Evolutionary conservation across 2,329 filamentous ascomycete species (phyloP), one percentile per base, ranked within the genome.

Genomic region (Geosmithia putterillii): DNA sequence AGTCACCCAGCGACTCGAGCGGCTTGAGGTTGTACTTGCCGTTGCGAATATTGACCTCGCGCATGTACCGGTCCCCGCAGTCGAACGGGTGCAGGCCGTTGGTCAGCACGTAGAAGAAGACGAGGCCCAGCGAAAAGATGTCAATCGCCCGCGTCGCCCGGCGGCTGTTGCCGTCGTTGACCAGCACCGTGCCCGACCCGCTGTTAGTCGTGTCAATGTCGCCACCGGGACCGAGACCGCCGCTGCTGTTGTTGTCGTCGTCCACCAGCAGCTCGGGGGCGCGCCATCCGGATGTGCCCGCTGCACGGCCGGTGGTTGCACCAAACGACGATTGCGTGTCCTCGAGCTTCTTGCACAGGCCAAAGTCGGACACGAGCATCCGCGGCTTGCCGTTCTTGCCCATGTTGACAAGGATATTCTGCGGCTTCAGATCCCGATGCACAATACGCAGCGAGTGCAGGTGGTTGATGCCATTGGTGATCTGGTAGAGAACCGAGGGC

Each of bases 81-180:
- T 95, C 90, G 54, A 94, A 98, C 0, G 92, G 92, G 60, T 98
- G 92, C 2, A 75, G 78, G 15, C 92, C 92, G 48, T 88, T 85
- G 2, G 90, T 95, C 46, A 98, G 72, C n/a, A 96, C 89, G 59
- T 95, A 98, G 66, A 89, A 96, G 69, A 95, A 98, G n/a, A 98
- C 88, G 43, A 95, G 83, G 1, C 92, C 92, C 32, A 98, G 74
- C 0, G 89, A 95, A 66, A 98, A 98, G 21, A 98, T 95, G 57
- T 98, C 92, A 47, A 96, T 95, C 8, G 92, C 86, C 39, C 92
- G 83, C 39, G 94, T 98, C 7, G 94, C 90, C 42, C 92, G 84
- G 46, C 88, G 81, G 40, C 54, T 55, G 51, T 78, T 79, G 17
- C 77, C 74, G 12, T 76, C 68, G 36, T 67, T 69, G 8, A 74